phyloP scores from a whole-genome alignment of 495 filamentous ascomycete species.

The Penicillium soppii region DNA sequence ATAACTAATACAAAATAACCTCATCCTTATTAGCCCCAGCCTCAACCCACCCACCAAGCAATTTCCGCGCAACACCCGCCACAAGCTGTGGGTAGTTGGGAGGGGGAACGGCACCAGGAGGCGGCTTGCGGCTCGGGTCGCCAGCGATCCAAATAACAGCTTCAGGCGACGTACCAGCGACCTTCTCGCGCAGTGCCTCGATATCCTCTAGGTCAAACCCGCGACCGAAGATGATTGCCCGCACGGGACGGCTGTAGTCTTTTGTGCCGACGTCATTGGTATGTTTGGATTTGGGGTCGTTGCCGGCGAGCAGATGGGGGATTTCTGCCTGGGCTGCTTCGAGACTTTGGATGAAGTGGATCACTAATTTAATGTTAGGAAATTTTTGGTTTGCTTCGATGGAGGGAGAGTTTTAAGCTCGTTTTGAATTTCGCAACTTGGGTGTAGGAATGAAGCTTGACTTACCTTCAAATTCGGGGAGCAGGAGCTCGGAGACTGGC shows the following conservation, averaged over 20 bases:
- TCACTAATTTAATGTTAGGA: conserved; percentile 14
- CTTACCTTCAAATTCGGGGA: conserved; percentile 31
- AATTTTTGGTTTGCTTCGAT: conserved; percentile 2
- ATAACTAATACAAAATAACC: conserved; percentile 11
- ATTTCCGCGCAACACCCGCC: conserved; percentile 1
- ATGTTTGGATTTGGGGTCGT: conserved; percentile 18
- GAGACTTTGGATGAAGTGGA: conserved; percentile 26
- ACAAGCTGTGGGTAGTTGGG: conserved; percentile 15
- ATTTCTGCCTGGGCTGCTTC: conserved; percentile 22
- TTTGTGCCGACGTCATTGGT: conserved; percentile 28
- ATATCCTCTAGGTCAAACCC: conserved; percentile 21
- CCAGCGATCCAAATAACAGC: conserved; percentile 19
- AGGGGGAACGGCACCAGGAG: conserved; percentile 6
- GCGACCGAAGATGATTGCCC: conserved; percentile 34
- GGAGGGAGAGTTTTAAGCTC: too few species aligned
- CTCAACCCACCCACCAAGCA: conserved; percentile 13
- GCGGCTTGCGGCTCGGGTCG: conserved; percentile 10
- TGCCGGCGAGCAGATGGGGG: conserved; percentile 26
- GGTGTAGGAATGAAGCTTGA: conserved; percentile 1
- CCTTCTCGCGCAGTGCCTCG: conserved; percentile 7
- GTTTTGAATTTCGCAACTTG: too few species aligned
- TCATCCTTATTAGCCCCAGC: conserved; percentile 12
- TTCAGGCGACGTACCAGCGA: not conserved
- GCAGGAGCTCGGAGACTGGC: conserved; percentile 20
- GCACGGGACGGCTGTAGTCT: conserved; percentile 25